Percentiles rank a stretch among this genome's conserved stretches.
phyloP scores from a whole-genome alignment of 169 alveolate genomes.

The Cryptosporidium tyzzeri region DNA sequence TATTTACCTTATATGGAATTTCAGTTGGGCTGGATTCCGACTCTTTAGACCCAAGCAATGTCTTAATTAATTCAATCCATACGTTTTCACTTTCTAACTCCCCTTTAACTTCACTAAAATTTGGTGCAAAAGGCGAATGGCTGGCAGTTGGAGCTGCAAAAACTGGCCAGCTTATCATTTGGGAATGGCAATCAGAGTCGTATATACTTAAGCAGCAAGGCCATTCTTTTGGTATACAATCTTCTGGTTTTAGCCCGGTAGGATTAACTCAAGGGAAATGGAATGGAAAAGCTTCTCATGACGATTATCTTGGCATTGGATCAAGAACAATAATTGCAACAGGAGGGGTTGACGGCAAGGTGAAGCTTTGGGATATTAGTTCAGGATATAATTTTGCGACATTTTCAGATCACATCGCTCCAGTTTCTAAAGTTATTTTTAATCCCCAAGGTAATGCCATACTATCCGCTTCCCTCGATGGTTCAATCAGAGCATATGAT shows the following conservation, averaged over 20 bases:
- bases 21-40: conserved; percentile 9
- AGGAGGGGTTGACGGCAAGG: conserved; percentile 97
- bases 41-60: background rate
- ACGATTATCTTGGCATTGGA: conserved; percentile 84
- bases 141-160: conserved; percentile 89
- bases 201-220: conserved; percentile 96
- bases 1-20: conserved; percentile 58
- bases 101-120: conserved; percentile 46
- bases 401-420: conserved; percentile 94
- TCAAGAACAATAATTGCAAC: conserved; percentile 94
- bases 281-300: conserved; percentile 46
- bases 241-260: conserved; percentile 50
- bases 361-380: conserved; percentile 95
- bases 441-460: conserved; percentile 94
- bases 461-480: conserved; percentile 96
- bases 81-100: conserved; percentile 64
- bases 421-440: conserved; percentile 92
- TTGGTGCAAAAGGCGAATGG: conserved; percentile 90
- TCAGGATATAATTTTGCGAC: conserved; percentile 95
- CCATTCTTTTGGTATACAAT: conserved; percentile 86
- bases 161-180: conserved; percentile 92
- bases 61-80: conserved; percentile 27
- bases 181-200: conserved; percentile 99
- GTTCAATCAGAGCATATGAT: conserved; percentile 98
- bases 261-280: conserved; percentile 54